Evolutionary conservation across 1,284 basidiomycete genomes (phyloP).

Genomic region (Rugosomyces carneus): DNA sequence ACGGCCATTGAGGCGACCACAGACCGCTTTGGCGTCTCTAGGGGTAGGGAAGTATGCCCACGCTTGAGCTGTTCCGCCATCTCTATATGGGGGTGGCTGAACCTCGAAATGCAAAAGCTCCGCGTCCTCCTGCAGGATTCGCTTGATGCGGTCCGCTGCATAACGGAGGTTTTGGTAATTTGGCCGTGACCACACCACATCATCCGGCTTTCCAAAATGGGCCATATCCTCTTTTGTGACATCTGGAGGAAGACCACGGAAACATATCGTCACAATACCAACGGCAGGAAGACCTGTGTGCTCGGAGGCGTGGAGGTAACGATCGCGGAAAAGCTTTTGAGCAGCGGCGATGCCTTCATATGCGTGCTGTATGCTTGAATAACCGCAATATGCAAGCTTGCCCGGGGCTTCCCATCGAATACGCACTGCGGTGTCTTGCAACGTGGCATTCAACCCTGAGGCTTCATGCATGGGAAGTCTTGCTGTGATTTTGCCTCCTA

Average conservation of each 20-base stretch:
- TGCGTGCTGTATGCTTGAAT: conserved; percentile 40
- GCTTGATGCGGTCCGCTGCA: conserved; percentile 35
- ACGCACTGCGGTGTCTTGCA: conserved; percentile 45
- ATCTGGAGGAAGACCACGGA: conserved; percentile 44
- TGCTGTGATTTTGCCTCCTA: conserved; percentile 33
- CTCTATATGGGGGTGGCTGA: conserved; percentile 42
- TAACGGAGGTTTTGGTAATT: conserved; percentile 38
- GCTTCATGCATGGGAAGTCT: conserved; percentile 33
- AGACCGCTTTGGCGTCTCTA: conserved; percentile 43
- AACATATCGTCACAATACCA: conserved; percentile 49
- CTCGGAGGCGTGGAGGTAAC: conserved; percentile 36
- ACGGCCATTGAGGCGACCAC: conserved; percentile 36
- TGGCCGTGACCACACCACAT: conserved; percentile 44
- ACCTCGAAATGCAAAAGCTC: conserved; percentile 40
- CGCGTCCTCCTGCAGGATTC: conserved; percentile 31
- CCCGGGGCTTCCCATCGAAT: conserved; percentile 50
- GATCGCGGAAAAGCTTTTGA: conserved; percentile 29
- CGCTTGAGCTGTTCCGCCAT: conserved; percentile 37
- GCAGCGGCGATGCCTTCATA: conserved; percentile 38
- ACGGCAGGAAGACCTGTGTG: conserved; percentile 53
- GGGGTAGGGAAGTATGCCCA: conserved; percentile 50
- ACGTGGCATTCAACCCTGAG: conserved; percentile 27
- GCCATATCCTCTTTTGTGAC: conserved; percentile 35
- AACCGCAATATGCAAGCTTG: conserved; percentile 53
- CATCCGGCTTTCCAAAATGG: conserved; percentile 39